phyloP scores from a whole-genome alignment of 1,139 yeast genomes.

The Suhomyces wounanorum region DNA sequence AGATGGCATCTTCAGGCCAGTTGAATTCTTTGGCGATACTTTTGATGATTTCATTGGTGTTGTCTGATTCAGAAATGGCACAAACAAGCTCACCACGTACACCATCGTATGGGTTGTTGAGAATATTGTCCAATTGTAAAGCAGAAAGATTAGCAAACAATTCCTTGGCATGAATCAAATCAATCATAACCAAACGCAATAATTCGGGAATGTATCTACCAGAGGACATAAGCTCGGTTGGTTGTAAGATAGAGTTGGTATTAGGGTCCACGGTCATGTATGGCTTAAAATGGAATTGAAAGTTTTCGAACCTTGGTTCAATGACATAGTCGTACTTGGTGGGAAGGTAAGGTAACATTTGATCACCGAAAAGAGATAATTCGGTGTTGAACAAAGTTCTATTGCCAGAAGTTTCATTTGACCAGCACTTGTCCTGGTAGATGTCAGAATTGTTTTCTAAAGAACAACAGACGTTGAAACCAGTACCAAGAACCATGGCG shows the following conservation, averaged over 20 bases:
- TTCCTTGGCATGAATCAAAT: slow-evolving; percentile 32
- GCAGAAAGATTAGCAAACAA: slow-evolving; percentile 29
- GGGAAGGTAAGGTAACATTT: slow-evolving; percentile 30
- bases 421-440: slow-evolving; percentile 29
- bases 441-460: slow-evolving; percentile 22
- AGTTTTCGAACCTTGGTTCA: slow-evolving; percentile 35
- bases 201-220: slow-evolving; percentile 61
- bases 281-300: slow-evolving; percentile 30
- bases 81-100: slow-evolving; percentile 44
- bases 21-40: slow-evolving; percentile 26
- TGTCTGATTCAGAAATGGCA: slow-evolving; percentile 33
- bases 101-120: slow-evolving; percentile 35
- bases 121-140: slow-evolving; percentile 9
- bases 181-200: slow-evolving; percentile 43
- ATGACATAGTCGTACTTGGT: slow-evolving; percentile 41
- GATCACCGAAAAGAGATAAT: slow-evolving; percentile 43
- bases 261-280: slow-evolving; percentile 37
- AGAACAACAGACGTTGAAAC: slow-evolving; percentile 46
- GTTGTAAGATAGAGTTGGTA: slow-evolving; percentile 48
- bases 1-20: slow-evolving; percentile 24
- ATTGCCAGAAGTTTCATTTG: slow-evolving; percentile 10
- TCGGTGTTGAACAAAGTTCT: slow-evolving; percentile 41
- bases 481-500: slow-evolving; percentile 51
- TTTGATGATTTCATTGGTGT: slow-evolving; percentile 22
- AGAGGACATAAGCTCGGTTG: slow-evolving; percentile 54